A percentile compares a stretch with the other conserved stretches of the same genome.
Conservation (phyloP, 2,329 filamentous ascomycete genomes). For the Colletotrichum spinosum region DNA sequence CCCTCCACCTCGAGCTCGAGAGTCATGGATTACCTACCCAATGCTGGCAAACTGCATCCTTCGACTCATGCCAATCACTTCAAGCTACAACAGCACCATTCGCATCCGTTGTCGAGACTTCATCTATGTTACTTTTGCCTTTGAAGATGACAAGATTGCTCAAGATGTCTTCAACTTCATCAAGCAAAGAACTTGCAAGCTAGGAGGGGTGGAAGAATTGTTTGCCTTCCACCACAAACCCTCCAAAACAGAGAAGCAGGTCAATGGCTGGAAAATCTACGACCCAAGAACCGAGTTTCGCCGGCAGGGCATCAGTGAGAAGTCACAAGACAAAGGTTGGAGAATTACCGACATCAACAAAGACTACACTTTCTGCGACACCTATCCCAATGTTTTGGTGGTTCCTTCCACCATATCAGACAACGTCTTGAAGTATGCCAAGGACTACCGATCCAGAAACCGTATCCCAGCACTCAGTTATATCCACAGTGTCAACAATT, state of each 20-base stretch:
- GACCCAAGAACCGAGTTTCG: constrained; percentile 87
- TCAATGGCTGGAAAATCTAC: constrained; percentile 88
- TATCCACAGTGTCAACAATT: constrained; percentile 96
- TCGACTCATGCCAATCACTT: constrained; percentile 76
- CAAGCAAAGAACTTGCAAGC: constrained; percentile 80
- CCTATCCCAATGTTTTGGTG: constrained; percentile 86
- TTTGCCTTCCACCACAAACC: constrained; percentile 91
- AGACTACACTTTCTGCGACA: constrained; percentile 91
- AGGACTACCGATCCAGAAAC: constrained; percentile 86
- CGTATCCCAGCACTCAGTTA: constrained; percentile 93
- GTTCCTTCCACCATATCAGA: constrained; percentile 95
- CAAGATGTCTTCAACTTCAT: constrained; percentile 91
- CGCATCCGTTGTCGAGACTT: constrained; percentile 93
- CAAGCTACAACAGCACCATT: constrained; percentile 82
- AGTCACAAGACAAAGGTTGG: constrained; percentile 84
- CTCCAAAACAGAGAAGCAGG: constrained; percentile 75
- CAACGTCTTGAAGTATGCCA: constrained; percentile 94
- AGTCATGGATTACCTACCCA: constrained; percentile 95
- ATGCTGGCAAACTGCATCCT: constrained; percentile 87
- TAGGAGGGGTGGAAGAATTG: constrained; percentile 86
- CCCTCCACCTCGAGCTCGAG: constrained; percentile 57
- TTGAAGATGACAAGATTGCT: constrained; percentile 78
- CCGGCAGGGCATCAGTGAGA: constrained; percentile 87
- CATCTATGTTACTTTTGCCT: constrained; percentile 92
- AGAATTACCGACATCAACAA: constrained; percentile 89